A percentile compares a stretch with the other conserved stretches of the same genome.
phyloP scores from a whole-genome alignment of 768 basidiomycete genomes.

The Saitozyma podzolica region DNA sequence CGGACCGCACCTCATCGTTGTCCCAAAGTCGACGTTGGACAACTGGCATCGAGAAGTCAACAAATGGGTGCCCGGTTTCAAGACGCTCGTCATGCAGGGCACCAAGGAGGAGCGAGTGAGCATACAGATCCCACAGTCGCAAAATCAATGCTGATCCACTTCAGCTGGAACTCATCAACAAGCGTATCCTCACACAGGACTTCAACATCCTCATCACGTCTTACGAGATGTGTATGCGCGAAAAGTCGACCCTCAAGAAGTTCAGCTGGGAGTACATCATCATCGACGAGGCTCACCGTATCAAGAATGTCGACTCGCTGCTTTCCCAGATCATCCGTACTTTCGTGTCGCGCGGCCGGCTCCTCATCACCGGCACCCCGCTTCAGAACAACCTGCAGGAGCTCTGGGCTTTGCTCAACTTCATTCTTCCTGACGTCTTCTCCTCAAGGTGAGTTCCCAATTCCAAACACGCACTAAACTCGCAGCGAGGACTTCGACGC shows the following conservation, averaged over 20 bases:
- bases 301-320: conserved; percentile 98
- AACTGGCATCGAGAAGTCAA: conserved; percentile 95
- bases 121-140: neutral
- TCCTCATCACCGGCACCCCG: conserved; percentile 95
- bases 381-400: conserved; percentile 97
- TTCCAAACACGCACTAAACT: conserved; percentile 3
- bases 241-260: conserved; percentile 87
- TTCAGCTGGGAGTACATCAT: conserved; percentile 97
- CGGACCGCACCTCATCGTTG: conserved; percentile 92
- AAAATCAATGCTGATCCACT: conserved; percentile 3
- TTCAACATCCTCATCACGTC: conserved; percentile 95
- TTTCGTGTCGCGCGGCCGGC: conserved; percentile 80
- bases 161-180: conserved; percentile 69
- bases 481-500: conserved; percentile 77
- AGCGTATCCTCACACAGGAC: conserved; percentile 75
- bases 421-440: conserved; percentile 96
- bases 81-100: conserved; percentile 76
- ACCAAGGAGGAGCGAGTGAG: conserved; percentile 79
- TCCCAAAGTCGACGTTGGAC: conserved; percentile 97
- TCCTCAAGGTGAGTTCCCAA: conserved; percentile 54
- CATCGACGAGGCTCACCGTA: conserved; percentile 98
- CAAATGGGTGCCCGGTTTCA: conserved; percentile 87
- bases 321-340: conserved; percentile 89
- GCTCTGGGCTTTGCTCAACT: conserved; percentile 91
- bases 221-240: conserved; percentile 95